Percentiles rank a stretch among this genome's conserved stretches.
Evolutionary conservation across 768 basidiomycete genomes (phyloP).

Genomic region (Sistotremastrum suecicum): DNA sequence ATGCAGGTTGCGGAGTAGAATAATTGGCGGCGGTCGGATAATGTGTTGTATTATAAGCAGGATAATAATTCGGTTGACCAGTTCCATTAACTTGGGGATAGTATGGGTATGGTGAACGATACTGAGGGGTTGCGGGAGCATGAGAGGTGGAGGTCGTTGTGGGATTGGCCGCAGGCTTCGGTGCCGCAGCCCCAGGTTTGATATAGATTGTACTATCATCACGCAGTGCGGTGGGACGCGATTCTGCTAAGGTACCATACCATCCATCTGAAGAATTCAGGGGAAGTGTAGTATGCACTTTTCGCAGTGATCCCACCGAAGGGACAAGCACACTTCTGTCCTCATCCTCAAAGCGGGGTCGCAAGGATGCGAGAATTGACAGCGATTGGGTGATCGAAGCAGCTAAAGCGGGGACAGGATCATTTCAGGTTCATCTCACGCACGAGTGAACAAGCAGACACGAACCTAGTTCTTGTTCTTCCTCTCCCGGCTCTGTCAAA

Average conservation of each 20-base stretch:
- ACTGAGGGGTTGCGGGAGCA: conserved; percentile 9
- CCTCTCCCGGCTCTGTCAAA: conserved; percentile 41
- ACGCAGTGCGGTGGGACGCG: conserved; percentile 44
- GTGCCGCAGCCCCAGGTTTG: conserved; percentile 18
- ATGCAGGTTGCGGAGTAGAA: background rate
- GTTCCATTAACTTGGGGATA: too few species aligned
- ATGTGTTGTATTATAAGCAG: too few species aligned
- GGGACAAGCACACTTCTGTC: conserved; percentile 40
- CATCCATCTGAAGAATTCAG: conserved; percentile 47
- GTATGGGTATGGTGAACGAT: background rate
- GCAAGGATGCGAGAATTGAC: conserved; percentile 49
- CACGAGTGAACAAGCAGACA: conserved; percentile 4
- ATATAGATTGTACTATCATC: conserved; percentile 67
- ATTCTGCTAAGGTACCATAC: conserved; percentile 56
- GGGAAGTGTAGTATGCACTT: conserved; percentile 57
- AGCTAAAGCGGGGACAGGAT: conserved; percentile 27
- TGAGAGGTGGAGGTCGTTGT: conserved; percentile 19
- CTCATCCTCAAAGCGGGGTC: conserved; percentile 42
- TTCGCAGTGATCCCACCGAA: conserved; percentile 47
- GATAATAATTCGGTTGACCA: too few species aligned
- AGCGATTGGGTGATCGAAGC: conserved; percentile 62
- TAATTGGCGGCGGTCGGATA: too few species aligned
- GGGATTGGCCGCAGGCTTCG: conserved; percentile 12
- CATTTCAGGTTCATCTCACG: conserved; percentile 7
- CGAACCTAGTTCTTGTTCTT: conserved; percentile 77